phyloP scores from a whole-genome alignment of 1,139 yeast genomes.

The Yamadazyma oceani region DNA sequence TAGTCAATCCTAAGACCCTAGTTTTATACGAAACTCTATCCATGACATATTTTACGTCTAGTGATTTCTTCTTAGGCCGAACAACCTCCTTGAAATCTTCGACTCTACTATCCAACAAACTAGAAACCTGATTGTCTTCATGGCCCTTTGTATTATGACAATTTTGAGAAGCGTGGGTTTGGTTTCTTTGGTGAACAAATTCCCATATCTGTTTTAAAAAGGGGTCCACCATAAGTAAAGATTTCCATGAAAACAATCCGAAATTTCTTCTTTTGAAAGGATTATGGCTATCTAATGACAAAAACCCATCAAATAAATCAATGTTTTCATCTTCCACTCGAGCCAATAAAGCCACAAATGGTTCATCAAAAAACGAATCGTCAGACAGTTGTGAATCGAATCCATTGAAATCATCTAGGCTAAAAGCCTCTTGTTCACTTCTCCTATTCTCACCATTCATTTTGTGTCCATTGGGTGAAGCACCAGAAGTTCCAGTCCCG shows the following conservation, averaged over 20 bases:
- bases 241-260: constrained; percentile 40
- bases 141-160: neutral
- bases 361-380: neutral
- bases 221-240: constrained; percentile 26
- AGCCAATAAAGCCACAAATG: neutral
- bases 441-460: neutral
- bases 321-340: neutral
- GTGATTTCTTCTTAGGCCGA: neutral
- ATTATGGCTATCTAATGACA: constrained; percentile 4
- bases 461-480: constrained; percentile 5
- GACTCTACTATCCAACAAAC: too few relatives aligned
- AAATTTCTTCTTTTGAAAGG: constrained; percentile 21
- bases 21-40: neutral
- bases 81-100: too few relatives aligned
- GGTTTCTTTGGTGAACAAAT: too few relatives aligned
- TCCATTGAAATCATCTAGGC: neutral
- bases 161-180: too few relatives aligned
- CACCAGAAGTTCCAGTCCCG: constrained; percentile 9
- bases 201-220: neutral
- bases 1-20: neutral
- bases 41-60: neutral
- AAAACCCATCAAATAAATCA: neutral
- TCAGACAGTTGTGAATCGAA: neutral
- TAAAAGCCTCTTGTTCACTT: neutral
- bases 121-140: neutral